Evolutionary conservation across 148 eudicot genomes (phyloP).

Genomic region (Limonium bicolor): DNA sequence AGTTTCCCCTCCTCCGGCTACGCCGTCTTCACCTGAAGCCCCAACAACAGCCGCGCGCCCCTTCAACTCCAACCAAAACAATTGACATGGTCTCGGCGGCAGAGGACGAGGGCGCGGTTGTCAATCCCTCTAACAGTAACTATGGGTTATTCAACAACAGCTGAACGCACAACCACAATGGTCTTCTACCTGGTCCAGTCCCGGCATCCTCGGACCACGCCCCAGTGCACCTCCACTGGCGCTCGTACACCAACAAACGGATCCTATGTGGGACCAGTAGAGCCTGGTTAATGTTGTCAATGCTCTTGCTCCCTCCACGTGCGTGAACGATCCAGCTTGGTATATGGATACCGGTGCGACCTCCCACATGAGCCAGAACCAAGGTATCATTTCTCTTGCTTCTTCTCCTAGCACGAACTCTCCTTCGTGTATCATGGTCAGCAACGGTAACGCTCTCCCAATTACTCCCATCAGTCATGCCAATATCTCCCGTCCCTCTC

Average conservation of each 20-base stretch:
- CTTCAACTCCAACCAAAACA: not conserved
- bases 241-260: no score
- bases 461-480: not conserved
- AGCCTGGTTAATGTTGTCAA: no score
- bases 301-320: no score
- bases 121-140: not conserved
- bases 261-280: no score
- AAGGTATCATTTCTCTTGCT: not conserved
- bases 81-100: not conserved
- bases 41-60: not conserved
- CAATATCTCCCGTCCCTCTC: no score
- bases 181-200: no score
- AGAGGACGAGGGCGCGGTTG: not conserved
- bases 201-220: no score
- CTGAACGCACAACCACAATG: no score
- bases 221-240: no score
- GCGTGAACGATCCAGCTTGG: no score
- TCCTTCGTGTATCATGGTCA: not conserved
- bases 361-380: conserved; percentile 2
- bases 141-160: no score
- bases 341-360: not conserved
- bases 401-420: not conserved
- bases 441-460: not conserved
- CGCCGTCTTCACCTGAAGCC: not conserved
- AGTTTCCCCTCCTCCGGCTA: not conserved